These are phyloP conservation scores for Botrytis fragariae DNA, from an alignment of 2,329 filamentous ascomycete genomes.

Conservation along the genomic window DNA sequence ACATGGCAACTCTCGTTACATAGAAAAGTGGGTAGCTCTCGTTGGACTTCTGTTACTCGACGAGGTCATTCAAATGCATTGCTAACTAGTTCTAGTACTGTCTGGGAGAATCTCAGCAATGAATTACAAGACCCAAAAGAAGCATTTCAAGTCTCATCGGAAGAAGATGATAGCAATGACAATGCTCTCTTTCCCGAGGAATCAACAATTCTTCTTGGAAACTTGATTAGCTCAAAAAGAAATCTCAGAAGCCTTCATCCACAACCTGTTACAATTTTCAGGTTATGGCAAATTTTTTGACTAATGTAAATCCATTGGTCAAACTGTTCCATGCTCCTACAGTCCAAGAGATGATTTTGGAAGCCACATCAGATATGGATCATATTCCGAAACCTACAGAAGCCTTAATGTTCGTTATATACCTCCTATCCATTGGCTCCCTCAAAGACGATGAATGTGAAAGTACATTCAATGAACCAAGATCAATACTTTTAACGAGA, in stretches of 20 bases:
- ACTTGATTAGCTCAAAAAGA: conserved; percentile 37
- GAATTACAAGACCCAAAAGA: conserved; percentile 35
- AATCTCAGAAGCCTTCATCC: conserved; percentile 54
- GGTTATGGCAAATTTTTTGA: conserved; percentile 69
- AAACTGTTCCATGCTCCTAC: conserved; percentile 68
- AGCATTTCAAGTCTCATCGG: conserved; percentile 36
- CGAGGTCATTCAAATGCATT: neutral
- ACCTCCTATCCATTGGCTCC: conserved; percentile 58
- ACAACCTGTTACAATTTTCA: conserved; percentile 57
- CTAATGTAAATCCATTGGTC: conserved; percentile 66
- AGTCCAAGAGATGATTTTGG: conserved; percentile 61
- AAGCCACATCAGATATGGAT: conserved; percentile 53
- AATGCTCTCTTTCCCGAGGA: conserved; percentile 27
- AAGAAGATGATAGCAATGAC: conserved; percentile 37
- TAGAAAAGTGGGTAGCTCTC: conserved; percentile 32
- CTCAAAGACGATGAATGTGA: conserved; percentile 56
- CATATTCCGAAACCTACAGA: conserved; percentile 52
- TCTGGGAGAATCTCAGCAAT: conserved; percentile 36
- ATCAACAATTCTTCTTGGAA: conserved; percentile 50
- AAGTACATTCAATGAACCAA: conserved; percentile 53
- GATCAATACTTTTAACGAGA: conserved; percentile 49
- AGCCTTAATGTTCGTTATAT: conserved; percentile 66
- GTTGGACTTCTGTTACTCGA: neutral
- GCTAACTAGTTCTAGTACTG: conserved; percentile 25
- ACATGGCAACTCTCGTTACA: conserved; percentile 33